Evolutionary conservation across 108 stramenopile species (phyloP).

Genomic region (Cylindrotheca fusiformis): DNA sequence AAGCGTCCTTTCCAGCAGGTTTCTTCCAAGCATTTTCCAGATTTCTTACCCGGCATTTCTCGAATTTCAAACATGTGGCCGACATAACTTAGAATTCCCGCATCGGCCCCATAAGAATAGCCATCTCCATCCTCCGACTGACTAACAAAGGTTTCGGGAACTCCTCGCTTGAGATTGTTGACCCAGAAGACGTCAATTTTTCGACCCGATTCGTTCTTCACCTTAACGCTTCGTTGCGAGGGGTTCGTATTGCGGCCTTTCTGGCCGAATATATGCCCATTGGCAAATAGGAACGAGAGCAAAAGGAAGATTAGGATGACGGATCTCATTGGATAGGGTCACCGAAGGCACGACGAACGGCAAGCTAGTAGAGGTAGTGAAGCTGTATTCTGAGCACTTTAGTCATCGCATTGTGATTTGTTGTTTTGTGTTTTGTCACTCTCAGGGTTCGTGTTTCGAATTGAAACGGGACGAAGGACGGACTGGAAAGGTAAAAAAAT

Average conservation of each 20-base stretch:
- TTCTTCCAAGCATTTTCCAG: constrained; percentile 51
- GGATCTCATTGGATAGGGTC: too few species aligned
- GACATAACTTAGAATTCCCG: constrained; percentile 45
- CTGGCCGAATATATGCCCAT: constrained; percentile 10
- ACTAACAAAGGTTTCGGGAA: constrained; percentile 34
- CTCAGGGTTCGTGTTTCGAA: too few species aligned
- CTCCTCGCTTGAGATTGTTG: constrained; percentile 14
- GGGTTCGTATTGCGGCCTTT: constrained; percentile 6
- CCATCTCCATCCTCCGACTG: constrained; percentile 46
- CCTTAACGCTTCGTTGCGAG: constrained; percentile 24
- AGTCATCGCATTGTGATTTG: too few species aligned
- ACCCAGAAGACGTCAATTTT: constrained; percentile 62
- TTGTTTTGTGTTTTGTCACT: too few species aligned
- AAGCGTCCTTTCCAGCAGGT: constrained; percentile 55
- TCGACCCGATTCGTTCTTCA: constrained; percentile 60
- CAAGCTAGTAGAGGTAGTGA: too few species aligned
- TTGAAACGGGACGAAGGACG: too few species aligned
- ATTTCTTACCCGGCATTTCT: constrained; percentile 65
- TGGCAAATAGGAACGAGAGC: background rate
- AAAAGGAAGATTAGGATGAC: background rate
- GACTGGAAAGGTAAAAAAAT: too few species aligned
- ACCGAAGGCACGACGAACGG: too few species aligned
- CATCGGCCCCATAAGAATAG: constrained; percentile 48
- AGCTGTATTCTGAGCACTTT: too few species aligned
- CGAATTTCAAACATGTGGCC: constrained; percentile 72